Evolutionary conservation across 2,329 filamentous ascomycete species (phyloP).

Genomic region (Dactylellina parvicollis): DNA sequence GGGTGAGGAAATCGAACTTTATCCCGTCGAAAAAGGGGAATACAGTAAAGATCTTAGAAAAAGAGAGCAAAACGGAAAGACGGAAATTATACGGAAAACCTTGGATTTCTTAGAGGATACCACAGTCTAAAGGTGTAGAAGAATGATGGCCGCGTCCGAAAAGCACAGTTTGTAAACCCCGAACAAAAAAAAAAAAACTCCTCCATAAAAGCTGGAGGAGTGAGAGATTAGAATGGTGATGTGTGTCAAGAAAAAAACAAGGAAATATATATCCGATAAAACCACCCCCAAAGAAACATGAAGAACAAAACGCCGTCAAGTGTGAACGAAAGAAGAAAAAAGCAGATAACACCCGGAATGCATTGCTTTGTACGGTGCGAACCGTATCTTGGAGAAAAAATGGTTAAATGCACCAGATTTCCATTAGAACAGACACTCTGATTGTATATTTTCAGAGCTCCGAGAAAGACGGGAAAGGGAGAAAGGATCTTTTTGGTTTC

Average conservation of each 20-base stretch:
- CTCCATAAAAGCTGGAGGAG: not conserved
- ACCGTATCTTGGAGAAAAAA: constrained; percentile 40
- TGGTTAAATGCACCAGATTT: constrained; percentile 31
- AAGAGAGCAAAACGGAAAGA: constrained; percentile 20
- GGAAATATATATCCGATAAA: constrained; percentile 24
- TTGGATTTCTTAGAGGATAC: constrained; percentile 51
- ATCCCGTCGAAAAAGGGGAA: not conserved
- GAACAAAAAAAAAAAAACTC: constrained; percentile 33
- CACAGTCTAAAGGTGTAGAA: constrained; percentile 49
- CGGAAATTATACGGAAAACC: constrained; percentile 40
- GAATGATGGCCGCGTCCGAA: constrained; percentile 36
- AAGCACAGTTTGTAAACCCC: constrained; percentile 32
- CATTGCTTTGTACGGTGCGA: constrained; percentile 37
- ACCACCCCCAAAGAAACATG: constrained; percentile 17
- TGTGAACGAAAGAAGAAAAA: constrained; percentile 31
- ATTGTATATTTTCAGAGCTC: constrained; percentile 32
- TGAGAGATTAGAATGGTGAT: not conserved
- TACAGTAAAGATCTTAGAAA: constrained; percentile 16
- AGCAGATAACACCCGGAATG: constrained; percentile 54
- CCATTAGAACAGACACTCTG: constrained; percentile 34
- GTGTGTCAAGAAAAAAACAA: constrained; percentile 14
- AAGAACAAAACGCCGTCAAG: constrained; percentile 47
- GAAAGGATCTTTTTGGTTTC: constrained; percentile 26
- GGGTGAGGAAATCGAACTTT: not conserved
- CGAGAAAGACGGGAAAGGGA: not conserved